Base-by-base conservation (phyloP, 2,329 filamentous ascomycete species). In the Emydomyces testavorans region DNA sequence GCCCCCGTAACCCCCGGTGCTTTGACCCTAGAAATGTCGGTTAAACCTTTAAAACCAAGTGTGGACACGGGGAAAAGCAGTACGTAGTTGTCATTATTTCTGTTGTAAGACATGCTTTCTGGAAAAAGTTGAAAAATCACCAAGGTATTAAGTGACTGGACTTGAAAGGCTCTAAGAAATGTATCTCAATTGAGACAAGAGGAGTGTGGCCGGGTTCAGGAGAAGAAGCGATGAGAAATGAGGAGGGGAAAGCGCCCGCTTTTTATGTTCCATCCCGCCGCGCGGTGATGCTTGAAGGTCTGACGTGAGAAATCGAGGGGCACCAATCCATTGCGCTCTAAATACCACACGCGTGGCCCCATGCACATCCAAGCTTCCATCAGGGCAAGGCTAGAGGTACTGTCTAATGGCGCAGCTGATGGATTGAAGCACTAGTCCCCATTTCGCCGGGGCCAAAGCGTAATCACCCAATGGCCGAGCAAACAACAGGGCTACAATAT, bases 51-150 rank as follows among this genome's bases (percentile, higher is more conserved):
- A 26, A 31, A 28, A 16, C 15, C 3, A 35, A 21, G 4, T 23
- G 21, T 28, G 28, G 31, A 16, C 4, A 13, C 15, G 23, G 28
- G 38, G 15, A 26, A 8, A 2, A 24, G 24, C n/a, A 35, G 23
- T 44, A 51, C 49, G 26, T 51, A 44, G 42, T 38, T 50, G 13
- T 35, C 38, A 18, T 47, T 39, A 41, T 40, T n/a, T n/a, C n/a
- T 24, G 39, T 48, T 48, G 49, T 51, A 51, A 44, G 49, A 51
- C 49, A 51, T 51, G n/a, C 10, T 51, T 46, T 42, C 20, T 3
- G 21, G 15, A n/a, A n/a, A n/a, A 29, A 21, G 21, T 24, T 24
- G n/a, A 26, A 28, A 15, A 18, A 37, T 32, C 10, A 16, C 21
- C 26, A 23, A 24, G 13, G 44, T 26, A 37, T 20, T 6, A 31